A percentile compares a stretch with the other conserved stretches of the same genome.
These are phyloP conservation scores for Dimargaris cristalligena DNA, from an alignment of 192 early-diverging fungal genomes.

Conservation along the genomic window DNA sequence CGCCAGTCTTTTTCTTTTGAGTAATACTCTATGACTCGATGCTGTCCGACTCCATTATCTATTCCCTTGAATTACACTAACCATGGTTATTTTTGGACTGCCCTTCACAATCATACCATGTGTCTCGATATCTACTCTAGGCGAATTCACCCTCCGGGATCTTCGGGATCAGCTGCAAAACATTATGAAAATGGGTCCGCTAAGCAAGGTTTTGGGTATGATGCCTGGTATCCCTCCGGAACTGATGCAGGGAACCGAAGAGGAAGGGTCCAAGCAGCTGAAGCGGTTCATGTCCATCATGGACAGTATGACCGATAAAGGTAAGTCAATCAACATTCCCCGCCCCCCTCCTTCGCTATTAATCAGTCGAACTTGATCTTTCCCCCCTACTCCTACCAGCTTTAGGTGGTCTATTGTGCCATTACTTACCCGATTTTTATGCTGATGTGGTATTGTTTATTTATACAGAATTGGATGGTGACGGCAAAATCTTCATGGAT, in stretches of 20 bases:
- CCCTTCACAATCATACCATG: too few species aligned
- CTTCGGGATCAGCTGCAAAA: constrained; percentile 88
- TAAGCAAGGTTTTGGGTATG: constrained; percentile 80
- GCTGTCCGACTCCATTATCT: too few species aligned
- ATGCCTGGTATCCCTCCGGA: constrained; percentile 55
- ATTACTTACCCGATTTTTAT: too few species aligned
- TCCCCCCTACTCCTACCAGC: too few species aligned
- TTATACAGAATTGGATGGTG: constrained; percentile 59
- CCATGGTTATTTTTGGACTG: too few species aligned
- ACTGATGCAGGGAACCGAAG: constrained; percentile 38
- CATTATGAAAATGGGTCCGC: constrained; percentile 78
- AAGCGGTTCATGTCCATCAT: constrained; percentile 78
- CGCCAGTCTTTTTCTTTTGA: not conserved
- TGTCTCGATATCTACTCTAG: constrained; percentile 20
- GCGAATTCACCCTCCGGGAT: constrained; percentile 76
- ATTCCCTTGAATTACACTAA: too few species aligned
- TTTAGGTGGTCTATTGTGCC: too few species aligned
- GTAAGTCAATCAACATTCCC: too few species aligned
- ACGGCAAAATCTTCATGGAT: constrained; percentile 63
- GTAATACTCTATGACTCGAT: too few species aligned
- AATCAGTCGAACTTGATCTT: too few species aligned
- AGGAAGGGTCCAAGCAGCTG: constrained; percentile 39
- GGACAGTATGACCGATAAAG: constrained; percentile 83
- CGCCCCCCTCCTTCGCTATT: too few species aligned
- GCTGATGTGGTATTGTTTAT: too few species aligned